Evolutionary conservation across 345 rosid genomes (phyloP).

Genomic region (Cardamine chenopodiifolia): DNA sequence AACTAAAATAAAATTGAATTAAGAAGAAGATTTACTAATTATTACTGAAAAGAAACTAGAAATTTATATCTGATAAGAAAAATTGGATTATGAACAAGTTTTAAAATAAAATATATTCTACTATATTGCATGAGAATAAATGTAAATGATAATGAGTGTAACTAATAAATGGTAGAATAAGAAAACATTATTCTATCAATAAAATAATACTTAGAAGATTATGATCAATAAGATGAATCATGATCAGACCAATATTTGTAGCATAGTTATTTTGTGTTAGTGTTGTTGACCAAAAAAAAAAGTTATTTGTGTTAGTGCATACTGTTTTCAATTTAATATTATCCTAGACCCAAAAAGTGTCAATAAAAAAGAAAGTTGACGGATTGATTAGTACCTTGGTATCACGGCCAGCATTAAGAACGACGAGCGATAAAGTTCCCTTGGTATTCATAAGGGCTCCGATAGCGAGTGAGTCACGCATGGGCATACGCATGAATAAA

Average conservation of each 20-base stretch:
- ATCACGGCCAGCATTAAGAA: conserved; percentile 59
- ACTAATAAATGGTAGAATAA: too few species aligned
- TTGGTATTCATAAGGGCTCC: conserved; percentile 74
- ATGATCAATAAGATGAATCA: not conserved
- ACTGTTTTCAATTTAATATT: not conserved
- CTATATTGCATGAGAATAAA: too few species aligned
- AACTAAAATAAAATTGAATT: not conserved
- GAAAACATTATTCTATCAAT: not conserved
- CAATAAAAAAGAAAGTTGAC: not conserved
- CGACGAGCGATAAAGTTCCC: conserved; percentile 61
- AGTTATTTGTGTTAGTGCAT: too few species aligned
- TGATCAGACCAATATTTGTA: not conserved
- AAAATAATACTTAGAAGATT: not conserved
- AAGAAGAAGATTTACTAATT: not conserved
- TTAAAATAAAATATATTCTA: too few species aligned
- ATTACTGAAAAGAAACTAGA: not conserved
- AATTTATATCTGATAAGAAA: not conserved
- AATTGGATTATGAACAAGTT: too few species aligned
- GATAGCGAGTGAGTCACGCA: conserved; percentile 49
- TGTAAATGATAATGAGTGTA: too few species aligned
- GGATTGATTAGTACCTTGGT: conserved; percentile 41
- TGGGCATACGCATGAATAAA: conserved; percentile 36
- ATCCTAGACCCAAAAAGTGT: not conserved
- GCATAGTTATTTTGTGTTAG: too few species aligned
- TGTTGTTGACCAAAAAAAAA: too few species aligned